Base-by-base conservation (phyloP, 2,329 filamentous ascomycete genomes). In the Aureobasidium sp. region DNA sequence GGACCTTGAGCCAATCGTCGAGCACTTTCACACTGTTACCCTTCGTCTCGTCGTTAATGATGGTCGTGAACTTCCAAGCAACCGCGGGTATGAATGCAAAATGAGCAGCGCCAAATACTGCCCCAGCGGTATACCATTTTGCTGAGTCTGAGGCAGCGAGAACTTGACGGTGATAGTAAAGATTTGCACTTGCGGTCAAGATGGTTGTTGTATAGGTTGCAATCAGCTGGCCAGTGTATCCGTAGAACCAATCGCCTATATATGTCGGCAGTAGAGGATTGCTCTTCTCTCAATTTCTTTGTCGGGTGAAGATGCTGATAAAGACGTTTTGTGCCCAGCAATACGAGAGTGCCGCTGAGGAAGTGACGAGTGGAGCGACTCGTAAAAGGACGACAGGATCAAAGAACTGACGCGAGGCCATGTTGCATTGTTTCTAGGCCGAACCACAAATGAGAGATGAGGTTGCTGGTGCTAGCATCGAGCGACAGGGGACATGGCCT, bases 271-370 rank as follows among this genome's bases (percentile, higher is more conserved):
- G 45, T 1, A 60, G 8, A 1, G 33, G 2, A 15, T 50, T 60
- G 35, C 57, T 50, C 45, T 60, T 50, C 12, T 49, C 57, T 22
- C 47, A 19, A 17, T 60, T 60, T 24, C 37, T 27, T 9, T 12
- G 15, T 35, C 45, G 39, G 6, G 57, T 50, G 15, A 60, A 50
- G 15, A 50, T 60, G 11, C 44, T 42, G 45, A 60, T 39, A 27
- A 60, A 60, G 14, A 31, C 44, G n/a, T 60, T 49, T 22, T 60
- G 57, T 12, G 33, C 45, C 57, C 57, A 60, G 47, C 57, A 49
- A 27, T 60, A 60, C 15, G 44, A 60, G 7, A 60, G 42, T 6
- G 57, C 15, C 8, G 44, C 33, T 11, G 57, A 49, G 15, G 45
- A 35, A 17, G 57, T 60, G 33, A 60, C 42, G 31, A 60, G 45